These are phyloP conservation scores for Candida endomychidarum DNA, from an alignment of 805 yeast species.

Conservation along the genomic window DNA sequence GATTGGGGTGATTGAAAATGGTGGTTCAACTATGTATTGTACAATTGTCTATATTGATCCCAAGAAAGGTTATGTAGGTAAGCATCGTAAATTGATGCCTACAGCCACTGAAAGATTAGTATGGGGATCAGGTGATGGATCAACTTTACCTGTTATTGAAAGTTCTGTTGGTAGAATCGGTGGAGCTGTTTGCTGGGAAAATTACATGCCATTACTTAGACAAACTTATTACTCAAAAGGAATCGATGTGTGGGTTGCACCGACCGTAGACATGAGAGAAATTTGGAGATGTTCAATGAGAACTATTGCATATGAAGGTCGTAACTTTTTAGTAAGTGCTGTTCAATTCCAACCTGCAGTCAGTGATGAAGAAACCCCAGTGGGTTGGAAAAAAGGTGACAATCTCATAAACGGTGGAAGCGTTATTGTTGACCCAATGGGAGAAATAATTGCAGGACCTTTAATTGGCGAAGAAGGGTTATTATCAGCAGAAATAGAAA, in stretches of 20 bases:
- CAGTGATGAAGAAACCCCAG: constrained; percentile 23
- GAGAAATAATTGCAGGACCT: constrained; percentile 39
- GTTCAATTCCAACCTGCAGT: constrained; percentile 37
- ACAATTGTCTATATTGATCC: constrained; percentile 43
- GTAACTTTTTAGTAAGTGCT: constrained; percentile 40
- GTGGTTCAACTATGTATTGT: constrained; percentile 37
- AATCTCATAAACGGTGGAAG: constrained; percentile 37
- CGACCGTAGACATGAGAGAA: constrained; percentile 42
- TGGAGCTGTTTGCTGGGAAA: constrained; percentile 51
- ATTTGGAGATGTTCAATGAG: constrained; percentile 44
- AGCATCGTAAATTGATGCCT: constrained; percentile 46
- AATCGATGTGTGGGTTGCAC: constrained; percentile 43
- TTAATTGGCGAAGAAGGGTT: constrained; percentile 41
- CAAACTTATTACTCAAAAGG: constrained; percentile 44
- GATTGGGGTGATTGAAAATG: constrained; percentile 43
- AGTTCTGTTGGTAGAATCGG: constrained; percentile 34
- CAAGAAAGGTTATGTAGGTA: constrained; percentile 30
- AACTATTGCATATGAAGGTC: constrained; percentile 41
- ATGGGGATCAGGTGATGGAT: constrained; percentile 51
- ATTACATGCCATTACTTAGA: constrained; percentile 42
- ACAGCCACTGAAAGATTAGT: constrained; percentile 45
- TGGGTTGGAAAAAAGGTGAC: constrained; percentile 20
- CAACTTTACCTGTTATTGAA: constrained; percentile 40
- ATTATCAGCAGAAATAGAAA: constrained; percentile 39
- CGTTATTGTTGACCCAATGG: constrained; percentile 31